Conservation (phyloP, 2,329 filamentous ascomycete genomes). For the Cordyceps cicadae region DNA sequence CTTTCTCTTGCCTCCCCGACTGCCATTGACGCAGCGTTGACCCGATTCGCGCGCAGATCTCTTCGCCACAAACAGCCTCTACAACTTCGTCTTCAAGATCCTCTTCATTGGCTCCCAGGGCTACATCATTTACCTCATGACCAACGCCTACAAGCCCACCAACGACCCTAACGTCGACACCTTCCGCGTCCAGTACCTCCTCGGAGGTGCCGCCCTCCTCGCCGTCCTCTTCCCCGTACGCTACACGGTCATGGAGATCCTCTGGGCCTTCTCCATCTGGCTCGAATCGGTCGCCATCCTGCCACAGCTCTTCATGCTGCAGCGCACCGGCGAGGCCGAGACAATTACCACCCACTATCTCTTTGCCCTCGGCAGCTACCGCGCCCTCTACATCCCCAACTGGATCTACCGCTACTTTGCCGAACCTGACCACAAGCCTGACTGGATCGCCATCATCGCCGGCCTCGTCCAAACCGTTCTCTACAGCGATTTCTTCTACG, state of each 20-base stretch:
- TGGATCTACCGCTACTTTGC: conserved; percentile 89
- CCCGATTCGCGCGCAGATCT: conserved; percentile 51
- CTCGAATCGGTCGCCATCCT: conserved; percentile 93
- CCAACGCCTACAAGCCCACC: conserved; percentile 92
- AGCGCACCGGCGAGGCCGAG: conserved; percentile 94
- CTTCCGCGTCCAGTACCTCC: conserved; percentile 91
- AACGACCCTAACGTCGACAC: conserved; percentile 96
- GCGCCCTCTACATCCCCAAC: conserved; percentile 95
- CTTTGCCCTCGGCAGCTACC: conserved; percentile 84
- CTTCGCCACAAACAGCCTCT: conserved; percentile 74
- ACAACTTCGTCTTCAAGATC: conserved; percentile 94
- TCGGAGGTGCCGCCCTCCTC: conserved; percentile 70
- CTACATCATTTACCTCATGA: conserved; percentile 98
- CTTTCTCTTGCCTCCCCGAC: neutral
- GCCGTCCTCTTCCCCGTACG: conserved; percentile 78
- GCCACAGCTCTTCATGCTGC: conserved; percentile 95
- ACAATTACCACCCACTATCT: conserved; percentile 99
- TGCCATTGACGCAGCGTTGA: conserved; percentile 2
- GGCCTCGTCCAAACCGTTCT: conserved; percentile 89
- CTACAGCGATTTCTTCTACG: conserved; percentile 99
- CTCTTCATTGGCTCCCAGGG: conserved; percentile 84
- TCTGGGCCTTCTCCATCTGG: conserved; percentile 99
- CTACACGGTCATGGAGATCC: conserved; percentile 75
- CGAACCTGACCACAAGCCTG: conserved; percentile 62
- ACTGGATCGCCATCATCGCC: conserved; percentile 81